A percentile compares a stretch with the other conserved stretches of the same genome.
Evolutionary conservation across 2,329 filamentous ascomycete species (phyloP).

Genomic region (Alternaria triticimaculans): DNA sequence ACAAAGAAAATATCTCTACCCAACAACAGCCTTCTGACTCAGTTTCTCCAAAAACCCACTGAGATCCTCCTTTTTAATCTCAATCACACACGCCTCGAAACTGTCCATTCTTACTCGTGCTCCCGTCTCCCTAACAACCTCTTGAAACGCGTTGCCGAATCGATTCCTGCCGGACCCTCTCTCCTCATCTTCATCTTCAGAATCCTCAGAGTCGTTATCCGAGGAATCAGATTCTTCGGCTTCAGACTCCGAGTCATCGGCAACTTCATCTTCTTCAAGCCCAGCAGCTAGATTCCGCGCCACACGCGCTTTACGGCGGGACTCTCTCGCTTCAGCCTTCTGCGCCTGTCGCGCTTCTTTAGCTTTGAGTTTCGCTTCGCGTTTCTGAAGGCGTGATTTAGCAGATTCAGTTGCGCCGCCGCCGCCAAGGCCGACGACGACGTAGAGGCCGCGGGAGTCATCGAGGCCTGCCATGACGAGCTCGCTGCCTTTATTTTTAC

Average conservation of each 20-base stretch:
- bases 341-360: slow-evolving; percentile 55
- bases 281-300: slow-evolving; percentile 57
- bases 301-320: slow-evolving; percentile 59
- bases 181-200: slow-evolving; percentile 63
- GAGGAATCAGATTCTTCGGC: slow-evolving; percentile 69
- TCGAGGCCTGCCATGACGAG: slow-evolving; percentile 90
- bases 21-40: slow-evolving; percentile 83
- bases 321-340: slow-evolving; percentile 68
- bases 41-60: slow-evolving; percentile 88
- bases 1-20: not conserved
- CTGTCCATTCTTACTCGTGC: slow-evolving; percentile 91
- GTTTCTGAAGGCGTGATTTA: slow-evolving; percentile 68
- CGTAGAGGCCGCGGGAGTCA: slow-evolving; percentile 83
- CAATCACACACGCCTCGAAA: slow-evolving; percentile 96
- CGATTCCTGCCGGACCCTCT: slow-evolving; percentile 80
- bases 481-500: slow-evolving; percentile 75
- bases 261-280: slow-evolving; percentile 66
- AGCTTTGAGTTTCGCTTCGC: slow-evolving; percentile 67
- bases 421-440: slow-evolving; percentile 91
- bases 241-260: slow-evolving; percentile 56
- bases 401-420: slow-evolving; percentile 72
- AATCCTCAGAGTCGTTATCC: slow-evolving; percentile 36
- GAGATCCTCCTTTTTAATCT: slow-evolving; percentile 96
- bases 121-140: slow-evolving; percentile 90
- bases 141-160: slow-evolving; percentile 94